Conservation (phyloP, 495 filamentous ascomycete genomes). For the Penicillium roqueforti region DNA sequence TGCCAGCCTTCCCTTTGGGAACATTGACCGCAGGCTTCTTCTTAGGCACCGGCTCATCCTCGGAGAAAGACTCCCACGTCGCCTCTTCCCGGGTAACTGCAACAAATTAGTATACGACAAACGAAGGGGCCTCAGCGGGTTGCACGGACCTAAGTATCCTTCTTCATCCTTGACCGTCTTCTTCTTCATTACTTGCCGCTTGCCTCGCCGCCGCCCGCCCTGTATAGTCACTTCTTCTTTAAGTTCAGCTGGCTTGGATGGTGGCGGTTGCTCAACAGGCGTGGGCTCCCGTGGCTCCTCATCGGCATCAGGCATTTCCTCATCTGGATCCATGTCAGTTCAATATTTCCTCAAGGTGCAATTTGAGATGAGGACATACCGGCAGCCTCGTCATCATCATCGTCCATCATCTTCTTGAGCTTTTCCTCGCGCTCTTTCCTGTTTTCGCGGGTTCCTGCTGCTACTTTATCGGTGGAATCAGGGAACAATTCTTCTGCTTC, state of each 20-base stretch:
- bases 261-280: constrained; percentile 40
- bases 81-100: constrained; percentile 87
- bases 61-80: constrained; percentile 93
- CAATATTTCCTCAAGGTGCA: background rate
- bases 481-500: constrained; percentile 63
- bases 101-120: constrained; percentile 18
- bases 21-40: constrained; percentile 53
- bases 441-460: constrained; percentile 45
- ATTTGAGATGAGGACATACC: constrained; percentile 10
- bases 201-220: constrained; percentile 71
- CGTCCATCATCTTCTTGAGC: constrained; percentile 84
- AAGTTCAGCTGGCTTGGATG: constrained; percentile 35
- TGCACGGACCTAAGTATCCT: constrained; percentile 76
- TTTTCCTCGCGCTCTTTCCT: constrained; percentile 68
- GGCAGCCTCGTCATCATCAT: constrained; percentile 36
- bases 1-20: constrained; percentile 57
- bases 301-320: constrained; percentile 48
- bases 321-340: constrained; percentile 25
- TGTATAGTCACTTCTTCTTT: constrained; percentile 46
- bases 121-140: background rate
- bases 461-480: constrained; percentile 33
- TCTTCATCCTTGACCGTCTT: constrained; percentile 87
- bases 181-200: constrained; percentile 83
- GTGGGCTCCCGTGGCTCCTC: constrained; percentile 51
- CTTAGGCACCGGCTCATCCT: constrained; percentile 73